phyloP scores from a whole-genome alignment of 371 early-diverging fungal genomes.

The Umbelopsis sp. region DNA sequence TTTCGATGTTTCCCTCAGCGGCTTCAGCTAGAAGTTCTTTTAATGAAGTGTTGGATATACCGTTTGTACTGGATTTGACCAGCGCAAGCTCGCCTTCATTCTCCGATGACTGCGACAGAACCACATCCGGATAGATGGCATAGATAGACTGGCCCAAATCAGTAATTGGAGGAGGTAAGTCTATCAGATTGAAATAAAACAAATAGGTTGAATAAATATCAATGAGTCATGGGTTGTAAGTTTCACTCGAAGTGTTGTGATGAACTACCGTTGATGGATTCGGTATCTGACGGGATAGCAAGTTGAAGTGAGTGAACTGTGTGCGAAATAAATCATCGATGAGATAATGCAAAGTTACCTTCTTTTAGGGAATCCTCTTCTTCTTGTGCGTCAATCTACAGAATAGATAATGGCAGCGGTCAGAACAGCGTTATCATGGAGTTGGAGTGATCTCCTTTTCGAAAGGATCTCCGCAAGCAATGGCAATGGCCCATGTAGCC shows the following conservation, averaged over 20 bases:
- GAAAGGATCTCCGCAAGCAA: background rate
- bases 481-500: constrained; percentile 9
- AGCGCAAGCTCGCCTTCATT: constrained; percentile 20
- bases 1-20: constrained; percentile 29
- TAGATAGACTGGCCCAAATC: constrained; percentile 27
- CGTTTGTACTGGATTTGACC: constrained; percentile 21
- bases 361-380: constrained; percentile 12
- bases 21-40: constrained; percentile 46
- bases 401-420: background rate
- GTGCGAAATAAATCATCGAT: background rate
- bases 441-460: background rate
- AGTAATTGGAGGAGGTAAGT: background rate
- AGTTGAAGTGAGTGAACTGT: background rate
- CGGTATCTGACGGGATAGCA: constrained; percentile 1
- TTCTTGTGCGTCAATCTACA: constrained; percentile 22
- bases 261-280: background rate
- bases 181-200: background rate
- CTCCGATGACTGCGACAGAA: constrained; percentile 19
- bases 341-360: background rate
- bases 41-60: constrained; percentile 16
- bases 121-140: constrained; percentile 23
- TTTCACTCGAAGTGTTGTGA: background rate
- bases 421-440: background rate
- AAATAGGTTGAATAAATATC: too few relatives aligned
- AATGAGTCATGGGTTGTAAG: too few relatives aligned